phyloP scores from a whole-genome alignment of 768 basidiomycete genomes.

The Podaxis sp. region DNA sequence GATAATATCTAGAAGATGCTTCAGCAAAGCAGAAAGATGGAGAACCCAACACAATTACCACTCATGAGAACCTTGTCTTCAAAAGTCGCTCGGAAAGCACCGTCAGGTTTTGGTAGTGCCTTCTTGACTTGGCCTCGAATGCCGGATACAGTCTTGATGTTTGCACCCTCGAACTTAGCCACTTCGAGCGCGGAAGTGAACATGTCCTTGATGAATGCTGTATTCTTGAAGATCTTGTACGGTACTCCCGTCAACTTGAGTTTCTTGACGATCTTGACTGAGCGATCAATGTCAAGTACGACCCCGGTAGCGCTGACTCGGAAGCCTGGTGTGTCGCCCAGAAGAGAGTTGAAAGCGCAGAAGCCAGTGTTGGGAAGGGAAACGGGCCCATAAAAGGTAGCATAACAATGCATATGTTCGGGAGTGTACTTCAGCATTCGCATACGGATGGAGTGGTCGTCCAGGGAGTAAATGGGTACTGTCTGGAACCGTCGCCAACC shows the following conservation, averaged over 20 bases:
- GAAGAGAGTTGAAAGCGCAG: constrained; percentile 91
- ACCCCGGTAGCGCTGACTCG: constrained; percentile 92
- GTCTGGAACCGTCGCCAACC: constrained; percentile 98
- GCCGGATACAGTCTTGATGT: constrained; percentile 91
- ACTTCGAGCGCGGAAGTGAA: constrained; percentile 92
- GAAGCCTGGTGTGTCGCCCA: constrained; percentile 69
- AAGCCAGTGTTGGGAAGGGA: constrained; percentile 93
- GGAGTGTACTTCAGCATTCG: constrained; percentile 99
- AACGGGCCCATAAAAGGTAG: constrained; percentile 95
- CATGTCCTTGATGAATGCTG: constrained; percentile 98
- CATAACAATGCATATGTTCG: constrained; percentile 99
- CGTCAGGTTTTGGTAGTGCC: constrained; percentile 91
- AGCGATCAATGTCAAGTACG: constrained; percentile 89
- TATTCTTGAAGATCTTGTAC: constrained; percentile 99
- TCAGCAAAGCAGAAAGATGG: constrained; percentile 1
- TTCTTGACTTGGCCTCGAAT: constrained; percentile 98
- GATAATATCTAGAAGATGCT: constrained; percentile 66
- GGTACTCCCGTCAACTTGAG: constrained; percentile 94
- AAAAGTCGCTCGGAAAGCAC: constrained; percentile 93
- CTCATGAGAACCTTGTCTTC: constrained; percentile 98
- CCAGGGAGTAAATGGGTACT: constrained; percentile 91
- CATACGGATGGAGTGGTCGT: constrained; percentile 98
- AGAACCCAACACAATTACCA: constrained; percentile 50
- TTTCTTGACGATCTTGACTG: constrained; percentile 97
- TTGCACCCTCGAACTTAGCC: constrained; percentile 99